Conservation (phyloP, 2,329 filamentous ascomycete genomes). For the Fusarium siculi region DNA sequence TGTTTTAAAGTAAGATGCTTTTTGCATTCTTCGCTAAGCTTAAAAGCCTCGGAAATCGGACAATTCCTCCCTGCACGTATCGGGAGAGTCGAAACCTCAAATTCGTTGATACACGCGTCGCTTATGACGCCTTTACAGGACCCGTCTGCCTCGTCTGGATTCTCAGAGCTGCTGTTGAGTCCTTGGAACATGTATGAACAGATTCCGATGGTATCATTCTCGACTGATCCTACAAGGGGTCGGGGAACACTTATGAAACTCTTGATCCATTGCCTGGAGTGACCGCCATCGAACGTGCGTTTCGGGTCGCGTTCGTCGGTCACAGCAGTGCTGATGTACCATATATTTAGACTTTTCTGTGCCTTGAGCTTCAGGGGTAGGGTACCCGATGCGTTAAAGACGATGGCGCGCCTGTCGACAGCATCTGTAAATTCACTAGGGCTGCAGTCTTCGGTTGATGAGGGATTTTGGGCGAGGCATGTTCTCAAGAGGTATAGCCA, state of each 20-base stretch:
- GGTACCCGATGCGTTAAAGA: not conserved
- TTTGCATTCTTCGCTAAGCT: not conserved
- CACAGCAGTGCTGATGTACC: not conserved
- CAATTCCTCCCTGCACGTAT: too few species aligned
- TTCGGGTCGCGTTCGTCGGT: not conserved
- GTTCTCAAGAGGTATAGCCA: not conserved
- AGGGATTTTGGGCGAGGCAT: not conserved
- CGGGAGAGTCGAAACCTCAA: not conserved
- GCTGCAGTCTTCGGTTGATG: not conserved
- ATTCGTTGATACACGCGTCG: not conserved
- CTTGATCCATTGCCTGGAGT: too few species aligned
- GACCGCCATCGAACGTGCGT: too few species aligned
- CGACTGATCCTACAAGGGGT: too few species aligned
- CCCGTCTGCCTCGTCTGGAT: rapidly evolving
- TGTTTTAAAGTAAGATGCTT: not conserved
- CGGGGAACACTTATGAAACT: not conserved
- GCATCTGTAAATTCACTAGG: too few species aligned
- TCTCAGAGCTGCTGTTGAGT: not conserved
- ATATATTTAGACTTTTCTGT: not conserved
- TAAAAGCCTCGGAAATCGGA: rapidly evolving
- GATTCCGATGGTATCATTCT: rapidly evolving
- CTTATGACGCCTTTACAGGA: not conserved
- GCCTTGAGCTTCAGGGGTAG: not conserved
- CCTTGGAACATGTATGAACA: not conserved
- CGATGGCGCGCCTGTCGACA: too few species aligned